Evolutionary conservation across 257 asterid species (phyloP).

Genomic region (Euphrasia confusa): DNA sequence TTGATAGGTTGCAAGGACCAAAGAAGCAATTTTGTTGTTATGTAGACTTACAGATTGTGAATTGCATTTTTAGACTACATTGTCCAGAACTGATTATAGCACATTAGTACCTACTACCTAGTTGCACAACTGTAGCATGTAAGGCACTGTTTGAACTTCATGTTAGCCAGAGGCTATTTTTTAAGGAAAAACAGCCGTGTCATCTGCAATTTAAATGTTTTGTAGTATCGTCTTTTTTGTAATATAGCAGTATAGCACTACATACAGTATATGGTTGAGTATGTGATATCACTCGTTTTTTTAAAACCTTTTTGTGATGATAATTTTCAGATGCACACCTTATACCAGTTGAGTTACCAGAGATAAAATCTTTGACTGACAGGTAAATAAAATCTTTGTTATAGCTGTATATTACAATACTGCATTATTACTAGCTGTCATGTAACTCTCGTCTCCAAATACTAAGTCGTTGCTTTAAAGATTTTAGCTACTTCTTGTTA

Average conservation of each 20-base stretch:
- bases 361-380: constrained; percentile 72
- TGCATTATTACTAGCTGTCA: constrained; percentile 5
- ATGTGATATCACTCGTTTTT: constrained; percentile 8
- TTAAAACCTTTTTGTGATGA: constrained; percentile 10
- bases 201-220: constrained; percentile 1
- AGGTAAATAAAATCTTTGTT: constrained; percentile 41
- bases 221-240: constrained; percentile 4
- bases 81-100: neutral
- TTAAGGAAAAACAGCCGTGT: neutral
- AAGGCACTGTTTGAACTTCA: neutral
- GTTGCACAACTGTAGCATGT: constrained; percentile 2
- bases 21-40: constrained; percentile 1
- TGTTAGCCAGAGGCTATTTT: neutral
- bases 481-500: constrained; percentile 5
- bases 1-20: neutral
- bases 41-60: constrained; percentile 4
- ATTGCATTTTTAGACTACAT: constrained; percentile 5
- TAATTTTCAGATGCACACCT: constrained; percentile 84
- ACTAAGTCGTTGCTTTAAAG: constrained; percentile 6
- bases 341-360: constrained; percentile 84
- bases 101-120: too few species aligned
- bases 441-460: neutral
- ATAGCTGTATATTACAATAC: constrained; percentile 8
- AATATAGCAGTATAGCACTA: too few species aligned
- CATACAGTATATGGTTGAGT: constrained; percentile 2